Evolutionary conservation across 1,139 yeast genomes (phyloP), one percentile per base, ranked within the genome.

Genomic region (Sugiyamaella xylanicola): DNA sequence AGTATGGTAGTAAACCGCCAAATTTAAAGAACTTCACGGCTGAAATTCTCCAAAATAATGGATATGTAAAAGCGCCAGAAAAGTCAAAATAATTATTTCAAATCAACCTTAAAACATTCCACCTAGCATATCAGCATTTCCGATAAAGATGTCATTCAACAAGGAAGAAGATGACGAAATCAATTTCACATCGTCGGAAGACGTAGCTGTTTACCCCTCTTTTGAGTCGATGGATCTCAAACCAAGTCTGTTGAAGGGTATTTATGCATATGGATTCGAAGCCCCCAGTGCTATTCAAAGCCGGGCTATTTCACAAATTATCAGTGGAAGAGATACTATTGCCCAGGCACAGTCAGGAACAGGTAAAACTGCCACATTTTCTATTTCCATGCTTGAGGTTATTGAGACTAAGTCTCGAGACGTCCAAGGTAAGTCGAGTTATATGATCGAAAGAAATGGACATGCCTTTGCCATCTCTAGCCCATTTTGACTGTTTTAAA

Each of bases 341-440:
- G 98, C 98, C 20, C 99, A 93, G 73, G 97, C 98, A 9, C 99
- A 93, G 71, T 89, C 97, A 3, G 99, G 99, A 60, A 93, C 99
- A 1, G 99, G 99, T 68, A 93, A 93, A 72, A 93, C 99, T 0
- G 99, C 98, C 19, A 93, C 99, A 0, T 93, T 93, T 70, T 81
- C 96, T 15, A 90, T 93, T 56, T 96, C 97, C 9, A 86, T 89
- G 86, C 76, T 93, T 55, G 91, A 92, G 70, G 90, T 80, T 17
- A 77, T 90, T 19, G 96, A 91, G 61, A 71, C 87, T 25, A 81
- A 78, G 59, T 76, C 82, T 55, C 79, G 82, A 63, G 91, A 86
- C 54, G 59, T 64, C 43, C 68, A 64, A 58, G 55, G 55, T 51
- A 37, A 25, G 53, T 32, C 16, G 11, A 9, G n/a, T 8, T 27